Conservation (phyloP, 2,329 filamentous ascomycete species). For the Lachnum nothofagi region DNA sequence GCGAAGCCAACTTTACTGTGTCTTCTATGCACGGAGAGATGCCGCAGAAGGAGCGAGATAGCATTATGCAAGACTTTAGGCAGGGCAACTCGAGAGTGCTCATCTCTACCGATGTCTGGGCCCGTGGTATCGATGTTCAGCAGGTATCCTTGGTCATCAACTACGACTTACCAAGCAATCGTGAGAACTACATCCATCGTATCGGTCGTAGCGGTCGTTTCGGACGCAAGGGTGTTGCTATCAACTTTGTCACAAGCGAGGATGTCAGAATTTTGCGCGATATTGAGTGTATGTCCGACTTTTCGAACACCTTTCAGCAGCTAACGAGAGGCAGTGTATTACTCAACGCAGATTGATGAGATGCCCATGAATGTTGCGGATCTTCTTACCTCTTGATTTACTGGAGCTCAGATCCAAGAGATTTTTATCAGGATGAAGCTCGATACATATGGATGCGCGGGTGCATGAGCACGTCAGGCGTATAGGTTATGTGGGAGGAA, state of each 20-base stretch:
- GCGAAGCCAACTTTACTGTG: conserved; percentile 96
- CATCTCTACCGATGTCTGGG: conserved; percentile 97
- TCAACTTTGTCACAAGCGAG: conserved; percentile 98
- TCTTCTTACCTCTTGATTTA: conserved; percentile 27
- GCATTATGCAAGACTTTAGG: conserved; percentile 98
- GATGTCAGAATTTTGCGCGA: conserved; percentile 96
- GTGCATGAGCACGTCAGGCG: conserved; percentile 20
- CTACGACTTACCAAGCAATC: conserved; percentile 95
- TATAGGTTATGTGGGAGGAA: conserved; percentile 28
- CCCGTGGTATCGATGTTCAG: conserved; percentile 96
- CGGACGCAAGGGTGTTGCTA: conserved; percentile 95
- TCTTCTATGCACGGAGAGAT: conserved; percentile 99
- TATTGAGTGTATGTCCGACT: conserved; percentile 72
- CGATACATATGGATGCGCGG: background rate
- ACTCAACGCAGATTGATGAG: conserved; percentile 74
- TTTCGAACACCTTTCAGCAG: background rate
- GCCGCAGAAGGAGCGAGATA: conserved; percentile 96
- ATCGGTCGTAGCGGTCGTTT: conserved; percentile 95
- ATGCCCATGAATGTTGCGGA: conserved; percentile 71
- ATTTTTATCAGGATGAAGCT: background rate
- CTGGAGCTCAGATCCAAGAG: background rate
- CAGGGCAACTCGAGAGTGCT: conserved; percentile 93
- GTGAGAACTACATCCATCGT: conserved; percentile 99
- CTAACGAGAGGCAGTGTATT: conserved; percentile 52
- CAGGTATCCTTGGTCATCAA: conserved; percentile 98